Evolutionary conservation across 129 eudicot species (phyloP).

Genomic region (Artemisia argyi): DNA sequence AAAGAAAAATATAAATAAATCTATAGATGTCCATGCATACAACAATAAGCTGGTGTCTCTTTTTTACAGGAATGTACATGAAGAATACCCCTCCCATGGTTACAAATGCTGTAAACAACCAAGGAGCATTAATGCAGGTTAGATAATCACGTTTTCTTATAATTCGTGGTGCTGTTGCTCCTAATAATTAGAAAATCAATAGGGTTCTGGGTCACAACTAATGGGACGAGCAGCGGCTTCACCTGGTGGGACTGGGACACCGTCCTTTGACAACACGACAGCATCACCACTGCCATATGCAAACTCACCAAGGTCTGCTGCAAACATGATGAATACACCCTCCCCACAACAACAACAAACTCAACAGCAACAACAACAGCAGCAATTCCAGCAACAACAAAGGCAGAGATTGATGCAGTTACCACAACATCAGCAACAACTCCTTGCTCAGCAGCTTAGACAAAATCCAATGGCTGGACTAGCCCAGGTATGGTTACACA

Average conservation of each 20-base stretch:
- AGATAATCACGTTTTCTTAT: constrained; percentile 15
- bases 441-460: constrained; percentile 79
- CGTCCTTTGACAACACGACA: constrained; percentile 77
- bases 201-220: constrained; percentile 86
- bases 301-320: constrained; percentile 83
- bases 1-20: not conserved
- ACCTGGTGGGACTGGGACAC: constrained; percentile 60
- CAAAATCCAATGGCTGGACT: constrained; percentile 78
- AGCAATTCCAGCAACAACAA: constrained; percentile 44
- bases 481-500: constrained; percentile 57
- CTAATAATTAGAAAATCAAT: constrained; percentile 2
- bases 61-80: constrained; percentile 72
- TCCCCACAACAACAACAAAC: constrained; percentile 98
- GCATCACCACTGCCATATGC: constrained; percentile 82
- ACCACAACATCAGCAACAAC: constrained; percentile 84
- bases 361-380: constrained; percentile 66
- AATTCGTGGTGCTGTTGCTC: constrained; percentile 1
- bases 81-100: constrained; percentile 79
- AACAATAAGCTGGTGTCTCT: constrained; percentile 16
- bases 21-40: not conserved
- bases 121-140: constrained; percentile 79
- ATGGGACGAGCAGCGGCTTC: constrained; percentile 89
- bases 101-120: constrained; percentile 62
- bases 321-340: constrained; percentile 80
- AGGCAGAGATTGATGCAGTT: constrained; percentile 85